These are phyloP conservation scores for Kluyveromyces sp. DNA, from an alignment of 1,139 yeast species.

Conservation along the genomic window DNA sequence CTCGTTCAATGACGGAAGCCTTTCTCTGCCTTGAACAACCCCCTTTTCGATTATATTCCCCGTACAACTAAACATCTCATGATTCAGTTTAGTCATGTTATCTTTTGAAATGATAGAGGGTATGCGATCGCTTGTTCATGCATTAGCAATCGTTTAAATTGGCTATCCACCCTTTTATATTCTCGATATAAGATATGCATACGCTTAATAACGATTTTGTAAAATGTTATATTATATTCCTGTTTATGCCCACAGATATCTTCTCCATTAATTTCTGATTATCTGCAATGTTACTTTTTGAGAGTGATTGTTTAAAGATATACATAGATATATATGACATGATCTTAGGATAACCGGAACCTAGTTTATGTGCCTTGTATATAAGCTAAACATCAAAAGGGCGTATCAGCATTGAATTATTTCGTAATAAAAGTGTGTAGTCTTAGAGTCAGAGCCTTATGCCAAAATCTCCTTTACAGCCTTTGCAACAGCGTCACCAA, in stretches of 20 bases:
- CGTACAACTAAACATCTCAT: too few relatives aligned
- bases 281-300: too few relatives aligned
- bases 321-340: not conserved
- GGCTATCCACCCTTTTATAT: not conserved
- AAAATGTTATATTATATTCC: too few relatives aligned
- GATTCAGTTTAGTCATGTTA: too few relatives aligned
- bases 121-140: too few relatives aligned
- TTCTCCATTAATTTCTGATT: too few relatives aligned
- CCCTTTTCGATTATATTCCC: too few relatives aligned
- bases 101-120: too few relatives aligned
- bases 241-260: too few relatives aligned
- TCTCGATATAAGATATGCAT: not conserved
- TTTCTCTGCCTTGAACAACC: too few relatives aligned
- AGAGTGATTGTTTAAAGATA: too few relatives aligned
- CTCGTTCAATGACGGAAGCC: not conserved
- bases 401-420: not conserved
- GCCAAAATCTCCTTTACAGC: conserved; percentile 50
- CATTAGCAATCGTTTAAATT: too few relatives aligned
- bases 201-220: not conserved
- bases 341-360: not conserved
- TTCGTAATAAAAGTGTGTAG: not conserved
- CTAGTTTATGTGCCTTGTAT: not conserved
- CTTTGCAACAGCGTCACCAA: conserved; percentile 83
- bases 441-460: not conserved
- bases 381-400: not conserved